Evolutionary conservation across 2,329 filamentous ascomycete genomes (phyloP), one percentile per base, ranked within the genome.

Genomic region (Aspergillus sp.): DNA sequence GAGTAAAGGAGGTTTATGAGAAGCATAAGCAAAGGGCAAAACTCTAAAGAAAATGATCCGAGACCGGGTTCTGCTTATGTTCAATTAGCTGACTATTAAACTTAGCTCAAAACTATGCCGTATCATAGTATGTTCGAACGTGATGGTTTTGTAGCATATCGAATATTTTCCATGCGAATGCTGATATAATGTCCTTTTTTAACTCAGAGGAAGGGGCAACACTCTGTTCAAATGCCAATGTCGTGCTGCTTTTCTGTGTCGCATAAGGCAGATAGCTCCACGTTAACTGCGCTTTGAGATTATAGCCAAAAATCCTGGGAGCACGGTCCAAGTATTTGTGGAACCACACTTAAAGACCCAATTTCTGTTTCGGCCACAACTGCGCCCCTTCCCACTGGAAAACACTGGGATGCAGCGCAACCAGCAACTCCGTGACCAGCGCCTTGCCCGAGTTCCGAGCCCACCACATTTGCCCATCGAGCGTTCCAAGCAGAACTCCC

Each of bases 381-480:
- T 63, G 43, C 15, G 60, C 58, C 17, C 56, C 56, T 6, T 58
- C 53, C 60, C 60, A 65, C 19, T 51, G 56, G 9, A 48, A 20
- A 47, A 60, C 55, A 5, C 48, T 53, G 3, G 53, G 51, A 2
- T 45, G 55, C 10, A 66, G 39, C 5, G 53, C 54, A 15, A 43
- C 48, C 37, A 61, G 47, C 22, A 66, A 43, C 32, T 67, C 64
- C 4, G 57, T 56, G 3, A 65, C 55, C 13, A 67, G 47, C 6
- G 58, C 60, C 12, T 54, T 56, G 1, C 63, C 65, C 4, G 65
- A 66, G 7, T 60, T 58, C 17, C 55, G 56, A n/a, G 64, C 63
- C 65, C 65, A 68, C 65, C 65, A 68, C 43, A 60, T 49, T 17
- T 54, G 53, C 4, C 58, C 60, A 53, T 68, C 57, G 19, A 68